Evolutionary conservation across 257 asterid genomes (phyloP), one percentile per base, ranked within the genome.

Genomic region (Plantago ovata): DNA sequence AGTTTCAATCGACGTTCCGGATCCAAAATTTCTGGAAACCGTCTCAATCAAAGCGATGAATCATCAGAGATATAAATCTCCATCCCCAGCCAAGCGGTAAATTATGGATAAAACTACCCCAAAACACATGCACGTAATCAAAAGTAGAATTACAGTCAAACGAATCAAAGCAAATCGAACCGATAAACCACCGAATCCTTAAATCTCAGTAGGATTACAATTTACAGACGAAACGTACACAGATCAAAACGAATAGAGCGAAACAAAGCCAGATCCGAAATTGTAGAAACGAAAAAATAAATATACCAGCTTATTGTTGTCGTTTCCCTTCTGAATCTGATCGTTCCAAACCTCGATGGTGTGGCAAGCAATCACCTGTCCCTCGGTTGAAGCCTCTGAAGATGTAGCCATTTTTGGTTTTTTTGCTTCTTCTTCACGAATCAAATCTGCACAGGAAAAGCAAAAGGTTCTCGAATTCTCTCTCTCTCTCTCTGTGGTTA

Each of bases 341-440:
- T 79, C 81, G 64, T 49, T 69, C 98, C 98, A 90, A 21, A 75
- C 78, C 14, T 79, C 89, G 13, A 74, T 13, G 61, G 75, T 76
- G 74, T 87, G 98, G 81, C 94, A 85, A 66, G 77, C 64, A 56
- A 90, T 76, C 40, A 87, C 96, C 19, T 77, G 94, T 68, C 95
- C 96, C 54, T 82, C 98, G 36, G 36, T 28, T 28, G 36, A 28
- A 28, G 36, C 36, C 24, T 75, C 69, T 53, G 69, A 81, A 18
- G 84, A 74, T 55, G 78, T 62, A 47, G 85, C 75, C 90, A 75
- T 80, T 55, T 57, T 53, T n/a, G n/a, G n/a, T n/a, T n/a, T n/a
- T n/a, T n/a, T n/a, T n/a, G n/a, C n/a, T 32, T 16, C 51, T 11
- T 12, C 22, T 18, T 36, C 15, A 5, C 54, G 6, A 12, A 20